phyloP scores from a whole-genome alignment of 371 early-diverging fungal species.

The Dichotomocladium elegans region DNA sequence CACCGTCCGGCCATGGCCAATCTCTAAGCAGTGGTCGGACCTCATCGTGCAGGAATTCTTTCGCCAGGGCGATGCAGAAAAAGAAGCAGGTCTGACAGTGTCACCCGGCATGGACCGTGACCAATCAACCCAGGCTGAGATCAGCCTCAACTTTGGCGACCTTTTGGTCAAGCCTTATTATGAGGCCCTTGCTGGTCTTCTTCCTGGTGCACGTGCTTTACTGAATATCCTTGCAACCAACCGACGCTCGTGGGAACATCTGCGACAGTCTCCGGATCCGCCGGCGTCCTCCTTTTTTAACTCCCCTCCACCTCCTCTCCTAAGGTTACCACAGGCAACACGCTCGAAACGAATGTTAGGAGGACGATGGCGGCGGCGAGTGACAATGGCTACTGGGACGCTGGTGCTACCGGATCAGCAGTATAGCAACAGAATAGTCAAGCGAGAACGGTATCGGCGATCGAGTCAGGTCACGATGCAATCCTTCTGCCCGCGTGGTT shows the following conservation, averaged over 20 bases:
- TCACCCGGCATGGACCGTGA: slow-evolving; percentile 88
- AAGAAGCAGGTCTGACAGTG: slow-evolving; percentile 60
- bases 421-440: too few relatives aligned
- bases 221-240: slow-evolving; percentile 32
- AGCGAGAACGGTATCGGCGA: too few relatives aligned
- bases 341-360: too few relatives aligned
- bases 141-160: slow-evolving; percentile 77
- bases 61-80: slow-evolving; percentile 83
- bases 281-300: slow-evolving; percentile 10
- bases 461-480: too few relatives aligned
- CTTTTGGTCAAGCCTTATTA: slow-evolving; percentile 80
- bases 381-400: slow-evolving; percentile 49
- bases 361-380: slow-evolving; percentile 29
- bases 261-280: slow-evolving; percentile 18
- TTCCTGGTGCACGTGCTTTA: slow-evolving; percentile 50
- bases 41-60: slow-evolving; percentile 82
- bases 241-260: slow-evolving; percentile 32
- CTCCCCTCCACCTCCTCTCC: too few relatives aligned
- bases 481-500: too few relatives aligned
- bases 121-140: slow-evolving; percentile 65
- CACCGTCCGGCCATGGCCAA: slow-evolving; percentile 75
- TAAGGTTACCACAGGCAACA: too few relatives aligned
- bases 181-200: slow-evolving; percentile 62
- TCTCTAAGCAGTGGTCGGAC: slow-evolving; percentile 88
- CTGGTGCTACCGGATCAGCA: slow-evolving; percentile 32